phyloP scores from a whole-genome alignment of 768 basidiomycete species.

The Roridomyces roridus region DNA sequence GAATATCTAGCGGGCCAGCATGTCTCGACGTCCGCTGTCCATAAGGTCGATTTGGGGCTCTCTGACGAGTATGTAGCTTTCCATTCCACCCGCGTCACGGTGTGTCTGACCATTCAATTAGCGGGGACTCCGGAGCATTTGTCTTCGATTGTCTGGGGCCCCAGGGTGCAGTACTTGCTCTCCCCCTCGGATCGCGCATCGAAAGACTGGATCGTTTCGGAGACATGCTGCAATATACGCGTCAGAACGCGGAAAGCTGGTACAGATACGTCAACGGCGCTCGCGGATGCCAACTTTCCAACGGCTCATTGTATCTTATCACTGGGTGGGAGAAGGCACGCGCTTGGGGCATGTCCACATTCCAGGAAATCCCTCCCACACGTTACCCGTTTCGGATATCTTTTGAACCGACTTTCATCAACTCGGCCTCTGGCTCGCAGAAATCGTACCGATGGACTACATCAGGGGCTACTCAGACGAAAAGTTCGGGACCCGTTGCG shows the following conservation, averaged over 20 bases:
- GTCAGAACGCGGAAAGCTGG: slow-evolving; percentile 22
- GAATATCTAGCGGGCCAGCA: too few relatives aligned
- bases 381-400: not conserved
- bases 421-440: not conserved
- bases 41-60: too few relatives aligned
- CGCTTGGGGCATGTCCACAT: slow-evolving; percentile 23
- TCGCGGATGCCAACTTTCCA: slow-evolving; percentile 9
- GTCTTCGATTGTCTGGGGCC: too few relatives aligned
- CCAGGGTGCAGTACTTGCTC: slow-evolving; percentile 24
- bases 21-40: too few relatives aligned
- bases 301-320: slow-evolving; percentile 26
- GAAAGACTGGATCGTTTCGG: slow-evolving; percentile 6
- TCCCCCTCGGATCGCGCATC: too few relatives aligned
- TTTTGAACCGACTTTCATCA: not conserved
- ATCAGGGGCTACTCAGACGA: not conserved
- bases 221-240: slow-evolving; percentile 15
- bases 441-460: not conserved
- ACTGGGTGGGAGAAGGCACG: slow-evolving; percentile 28
- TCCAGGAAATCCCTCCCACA: not conserved
- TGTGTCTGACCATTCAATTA: too few relatives aligned
- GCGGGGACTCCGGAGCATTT: too few relatives aligned
- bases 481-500: not conserved
- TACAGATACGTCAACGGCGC: slow-evolving; percentile 22
- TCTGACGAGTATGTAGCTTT: too few relatives aligned
- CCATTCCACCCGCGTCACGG: too few relatives aligned